Evolutionary conservation across 106 monocot genomes (phyloP).

Genomic region (Iris macrosiphon): DNA sequence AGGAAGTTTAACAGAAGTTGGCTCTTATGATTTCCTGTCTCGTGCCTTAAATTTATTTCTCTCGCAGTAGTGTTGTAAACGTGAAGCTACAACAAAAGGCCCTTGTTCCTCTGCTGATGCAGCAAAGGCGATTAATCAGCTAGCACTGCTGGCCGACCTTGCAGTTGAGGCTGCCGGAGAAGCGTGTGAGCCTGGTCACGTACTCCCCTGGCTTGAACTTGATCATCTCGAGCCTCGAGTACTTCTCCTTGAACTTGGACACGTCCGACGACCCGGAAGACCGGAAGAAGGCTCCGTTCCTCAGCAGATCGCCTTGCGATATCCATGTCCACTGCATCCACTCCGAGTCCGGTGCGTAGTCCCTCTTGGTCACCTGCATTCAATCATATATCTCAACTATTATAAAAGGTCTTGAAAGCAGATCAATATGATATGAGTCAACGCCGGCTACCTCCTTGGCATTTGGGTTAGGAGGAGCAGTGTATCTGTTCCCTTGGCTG

Average conservation of each 20-base stretch:
- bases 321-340: conserved; percentile 53
- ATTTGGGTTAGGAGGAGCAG: conserved; percentile 14
- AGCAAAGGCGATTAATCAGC: too few species aligned
- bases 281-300: conserved; percentile 55
- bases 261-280: too few species aligned
- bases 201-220: too few species aligned
- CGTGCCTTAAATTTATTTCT: too few species aligned
- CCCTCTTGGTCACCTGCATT: conserved; percentile 30
- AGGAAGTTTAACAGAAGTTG: too few species aligned
- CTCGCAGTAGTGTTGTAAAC: too few species aligned
- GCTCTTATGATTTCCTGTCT: too few species aligned
- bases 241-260: too few species aligned
- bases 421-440: background rate
- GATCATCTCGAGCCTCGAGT: conserved; percentile 13
- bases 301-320: conserved; percentile 36
- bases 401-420: background rate
- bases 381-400: background rate
- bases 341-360: conserved; percentile 10
- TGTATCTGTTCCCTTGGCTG: conserved; percentile 58
- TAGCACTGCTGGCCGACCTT: conserved; percentile 18
- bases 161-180: conserved; percentile 31
- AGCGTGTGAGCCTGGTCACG: conserved; percentile 50
- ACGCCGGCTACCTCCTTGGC: conserved; percentile 29
- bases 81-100: too few species aligned
- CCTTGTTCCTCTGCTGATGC: too few species aligned